phyloP scores from a whole-genome alignment of 495 filamentous ascomycete species.

The Podospora bellae-mahoneyi region DNA sequence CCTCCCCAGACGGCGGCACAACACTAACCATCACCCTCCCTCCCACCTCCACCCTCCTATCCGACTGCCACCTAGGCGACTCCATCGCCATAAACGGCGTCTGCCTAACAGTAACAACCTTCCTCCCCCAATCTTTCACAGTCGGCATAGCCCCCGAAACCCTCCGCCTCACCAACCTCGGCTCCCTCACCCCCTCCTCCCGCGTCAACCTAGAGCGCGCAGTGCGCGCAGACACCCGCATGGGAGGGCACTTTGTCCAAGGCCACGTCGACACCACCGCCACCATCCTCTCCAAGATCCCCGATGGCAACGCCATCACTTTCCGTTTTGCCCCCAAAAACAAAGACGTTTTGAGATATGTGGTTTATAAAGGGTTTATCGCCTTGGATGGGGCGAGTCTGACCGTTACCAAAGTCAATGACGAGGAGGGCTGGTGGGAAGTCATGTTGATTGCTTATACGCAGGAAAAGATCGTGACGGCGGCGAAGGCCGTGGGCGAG shows the following conservation, averaged over 20 bases:
- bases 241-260: conserved; percentile 84
- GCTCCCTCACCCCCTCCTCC: conserved; percentile 52
- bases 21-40: conserved; percentile 76
- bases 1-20: conserved; percentile 80
- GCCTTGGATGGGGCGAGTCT: conserved; percentile 94
- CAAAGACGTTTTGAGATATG: conserved; percentile 65
- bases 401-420: conserved; percentile 82
- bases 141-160: conserved; percentile 96
- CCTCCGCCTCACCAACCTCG: conserved; percentile 91
- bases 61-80: conserved; percentile 82
- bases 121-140: conserved; percentile 62
- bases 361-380: conserved; percentile 96
- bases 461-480: conserved; percentile 86
- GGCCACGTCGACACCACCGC: conserved; percentile 93
- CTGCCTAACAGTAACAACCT: conserved; percentile 84
- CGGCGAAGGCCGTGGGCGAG: conserved; percentile 75
- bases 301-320: conserved; percentile 84
- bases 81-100: conserved; percentile 88
- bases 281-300: conserved; percentile 59
- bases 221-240: conserved; percentile 80
- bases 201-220: conserved; percentile 91
- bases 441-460: conserved; percentile 99
- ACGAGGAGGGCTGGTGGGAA: conserved; percentile 82
- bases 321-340: conserved; percentile 75
- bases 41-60: conserved; percentile 65